Conservation (phyloP, 2,329 filamentous ascomycete species). For the Talaromyces sp. region DNA sequence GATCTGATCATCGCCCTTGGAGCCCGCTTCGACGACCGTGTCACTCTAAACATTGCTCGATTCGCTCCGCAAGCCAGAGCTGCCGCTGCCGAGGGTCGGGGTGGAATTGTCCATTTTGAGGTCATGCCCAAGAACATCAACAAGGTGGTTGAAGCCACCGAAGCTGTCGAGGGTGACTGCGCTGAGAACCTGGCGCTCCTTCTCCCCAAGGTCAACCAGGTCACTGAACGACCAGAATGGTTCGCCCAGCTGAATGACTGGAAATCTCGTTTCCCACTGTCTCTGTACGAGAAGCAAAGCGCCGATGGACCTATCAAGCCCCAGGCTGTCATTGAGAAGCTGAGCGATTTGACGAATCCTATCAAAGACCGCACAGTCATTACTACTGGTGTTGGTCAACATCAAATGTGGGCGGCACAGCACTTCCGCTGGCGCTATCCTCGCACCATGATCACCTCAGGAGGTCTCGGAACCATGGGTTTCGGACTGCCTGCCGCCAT, state of each 20-base stretch:
- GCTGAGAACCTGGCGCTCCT: constrained; percentile 70
- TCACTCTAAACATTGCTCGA: constrained; percentile 72
- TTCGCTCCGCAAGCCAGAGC: constrained; percentile 85
- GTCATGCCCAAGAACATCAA: constrained; percentile 99
- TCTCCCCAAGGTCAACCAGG: constrained; percentile 63
- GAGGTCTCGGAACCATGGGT: constrained; percentile 93
- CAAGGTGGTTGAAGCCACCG: constrained; percentile 95
- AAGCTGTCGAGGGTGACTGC: constrained; percentile 92
- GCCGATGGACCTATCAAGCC: constrained; percentile 82
- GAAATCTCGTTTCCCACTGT: constrained; percentile 87
- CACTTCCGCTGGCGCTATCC: constrained; percentile 93
- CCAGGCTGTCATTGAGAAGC: constrained; percentile 83
- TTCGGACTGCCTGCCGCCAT: constrained; percentile 92
- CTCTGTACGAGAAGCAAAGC: constrained; percentile 71
- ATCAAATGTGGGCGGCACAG: constrained; percentile 98
- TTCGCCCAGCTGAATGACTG: constrained; percentile 82
- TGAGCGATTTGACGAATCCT: constrained; percentile 74
- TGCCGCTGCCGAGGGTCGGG: constrained; percentile 76
- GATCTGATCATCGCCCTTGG: constrained; percentile 94
- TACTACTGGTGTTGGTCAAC: constrained; percentile 89
- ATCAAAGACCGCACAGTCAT: constrained; percentile 83
- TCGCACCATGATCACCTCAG: constrained; percentile 91
- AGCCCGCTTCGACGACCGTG: constrained; percentile 92
- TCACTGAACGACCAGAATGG: constrained; percentile 71
- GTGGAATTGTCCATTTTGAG: constrained; percentile 95